Conservation (phyloP, 441 rosid genomes). For the Hypseocharis bilobata region DNA sequence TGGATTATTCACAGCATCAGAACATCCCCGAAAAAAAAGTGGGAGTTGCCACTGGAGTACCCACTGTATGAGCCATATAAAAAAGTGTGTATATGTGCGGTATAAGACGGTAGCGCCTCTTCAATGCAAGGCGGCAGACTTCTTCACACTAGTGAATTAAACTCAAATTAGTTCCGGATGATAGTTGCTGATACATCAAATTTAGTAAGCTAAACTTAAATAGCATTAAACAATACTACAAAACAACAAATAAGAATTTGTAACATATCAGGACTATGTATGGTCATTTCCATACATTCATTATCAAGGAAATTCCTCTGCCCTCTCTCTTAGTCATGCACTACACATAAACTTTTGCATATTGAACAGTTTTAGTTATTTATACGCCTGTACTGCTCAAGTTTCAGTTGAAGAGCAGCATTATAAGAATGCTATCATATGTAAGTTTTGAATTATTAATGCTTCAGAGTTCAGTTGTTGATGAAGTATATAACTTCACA, state of each 20-base stretch:
- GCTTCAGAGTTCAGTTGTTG: no score
- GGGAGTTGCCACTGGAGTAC: slow-evolving; percentile 78
- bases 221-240: slow-evolving; percentile 3
- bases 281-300: neutral
- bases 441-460: no score
- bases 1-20: slow-evolving; percentile 12
- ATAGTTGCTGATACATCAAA: slow-evolving; percentile 1
- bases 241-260: neutral
- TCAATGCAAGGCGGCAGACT: slow-evolving; percentile 82
- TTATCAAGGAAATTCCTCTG: neutral
- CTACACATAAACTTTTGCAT: neutral
- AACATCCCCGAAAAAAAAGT: slow-evolving; percentile 69
- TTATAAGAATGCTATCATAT: neutral
- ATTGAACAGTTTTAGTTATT: neutral
- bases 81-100: slow-evolving; percentile 82
- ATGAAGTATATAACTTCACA: neutral
- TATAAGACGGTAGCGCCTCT: slow-evolving; percentile 78
- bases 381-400: neutral
- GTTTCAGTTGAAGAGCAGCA: neutral
- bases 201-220: slow-evolving; percentile 5
- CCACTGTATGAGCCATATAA: slow-evolving; percentile 72
- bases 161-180: slow-evolving; percentile 16
- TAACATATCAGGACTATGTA: neutral
- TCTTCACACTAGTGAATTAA: slow-evolving; percentile 64
- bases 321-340: slow-evolving; percentile 1